Base-by-base conservation (phyloP, 2,329 filamentous ascomycete genomes). In the Sclerotinia subarctica region DNA sequence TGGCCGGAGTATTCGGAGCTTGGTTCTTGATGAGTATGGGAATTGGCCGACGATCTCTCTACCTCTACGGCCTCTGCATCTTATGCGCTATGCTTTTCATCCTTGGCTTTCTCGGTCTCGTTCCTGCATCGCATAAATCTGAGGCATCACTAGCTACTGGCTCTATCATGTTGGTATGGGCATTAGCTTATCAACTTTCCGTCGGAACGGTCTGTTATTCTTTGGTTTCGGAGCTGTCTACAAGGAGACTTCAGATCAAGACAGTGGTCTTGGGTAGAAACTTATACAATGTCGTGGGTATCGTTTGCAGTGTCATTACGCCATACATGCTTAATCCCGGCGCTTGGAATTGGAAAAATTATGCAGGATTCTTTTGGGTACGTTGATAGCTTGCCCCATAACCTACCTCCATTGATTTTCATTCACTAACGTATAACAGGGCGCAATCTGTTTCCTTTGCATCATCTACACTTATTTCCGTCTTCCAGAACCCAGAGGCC, bases 191-290 rank as follows among this genome's bases (percentile, higher is more conserved):
- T 80, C 92, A 97, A 77, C 83, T 94, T 59, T 91, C 92, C 0
- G 93, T 97, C 60, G 93, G 93, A 51, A 95, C 93, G 0, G 92
- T 96, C 10, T 93, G 90, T 79, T 97, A 96, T 80, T 95, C 92
- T 0, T 85, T 97, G 15, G 93, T 97, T 5, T 87, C 91, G 0
- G 93, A 97, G 78, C 80, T 97, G 29, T 93, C 92, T 0, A 93
- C 92, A 0, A 87, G 91, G 19, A 86, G 93, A 2, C 84, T 97
- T 46, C 90, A 94, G 76, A 94, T 96, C 81, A 97, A 97, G 82
- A 96, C 94, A 0, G 90, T 96, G 29, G 93, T 95, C 0, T 85
- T 97, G 2, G 93, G 91, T 1, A 90, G 93, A 67, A 91, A 92
- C 73, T 81, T 93, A 51, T 71, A 70, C 21, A 87, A 85, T 82